Evolutionary conservation across 78 protist species (phyloP).

Genomic region (Dictyostelium firmibasis): DNA sequence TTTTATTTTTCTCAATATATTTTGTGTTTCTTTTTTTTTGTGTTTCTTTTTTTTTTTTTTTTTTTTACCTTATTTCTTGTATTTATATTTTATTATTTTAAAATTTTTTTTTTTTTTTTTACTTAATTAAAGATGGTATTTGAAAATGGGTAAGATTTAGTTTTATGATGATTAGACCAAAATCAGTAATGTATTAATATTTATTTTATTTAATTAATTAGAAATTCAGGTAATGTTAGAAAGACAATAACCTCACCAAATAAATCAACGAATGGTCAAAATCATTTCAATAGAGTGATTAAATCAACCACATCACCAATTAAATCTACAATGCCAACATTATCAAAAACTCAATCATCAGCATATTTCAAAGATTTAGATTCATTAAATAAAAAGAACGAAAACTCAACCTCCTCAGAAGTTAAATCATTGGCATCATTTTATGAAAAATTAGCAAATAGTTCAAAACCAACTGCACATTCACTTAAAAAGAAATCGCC

Average conservation of each 20-base stretch:
- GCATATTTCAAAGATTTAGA: neutral
- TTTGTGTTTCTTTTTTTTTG: neutral
- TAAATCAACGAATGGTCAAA: neutral
- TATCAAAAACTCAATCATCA: neutral
- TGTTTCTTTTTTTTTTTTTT: neutral
- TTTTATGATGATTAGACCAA: too few relatives aligned
- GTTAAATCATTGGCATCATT: conserved; percentile 50
- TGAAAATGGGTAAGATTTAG: neutral
- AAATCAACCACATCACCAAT: neutral
- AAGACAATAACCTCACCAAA: neutral
- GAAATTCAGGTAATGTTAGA: conserved; percentile 1
- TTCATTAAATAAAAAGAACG: neutral
- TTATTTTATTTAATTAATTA: neutral
- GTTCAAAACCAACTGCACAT: neutral
- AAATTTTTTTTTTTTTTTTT: neutral
- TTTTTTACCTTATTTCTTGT: too few relatives aligned
- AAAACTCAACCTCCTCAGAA: neutral
- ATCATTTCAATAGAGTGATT: neutral
- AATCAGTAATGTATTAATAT: too few relatives aligned
- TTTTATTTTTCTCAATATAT: neutral
- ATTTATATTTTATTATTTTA: too few relatives aligned
- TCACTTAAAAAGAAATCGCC: conserved; percentile 10
- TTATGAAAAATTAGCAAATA: conserved; percentile 24
- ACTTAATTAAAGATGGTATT: neutral
- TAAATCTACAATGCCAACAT: neutral